Evolutionary conservation across 2,329 filamentous ascomycete genomes (phyloP), one percentile per base, ranked within the genome.

Genomic region (Lizonia empirigonia): DNA sequence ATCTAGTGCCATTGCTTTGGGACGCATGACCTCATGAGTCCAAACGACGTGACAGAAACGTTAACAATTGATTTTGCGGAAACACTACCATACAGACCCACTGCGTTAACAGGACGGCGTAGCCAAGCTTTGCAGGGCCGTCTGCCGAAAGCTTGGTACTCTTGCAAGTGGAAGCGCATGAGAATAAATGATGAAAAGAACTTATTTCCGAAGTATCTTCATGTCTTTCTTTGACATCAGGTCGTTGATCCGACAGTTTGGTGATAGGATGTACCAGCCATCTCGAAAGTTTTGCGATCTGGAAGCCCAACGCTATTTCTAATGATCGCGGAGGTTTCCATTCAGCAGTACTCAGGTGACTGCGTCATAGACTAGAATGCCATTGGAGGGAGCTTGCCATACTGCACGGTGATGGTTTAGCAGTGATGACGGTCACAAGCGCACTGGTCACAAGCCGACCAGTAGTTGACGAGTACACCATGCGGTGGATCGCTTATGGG

Each of bases 11-110:
- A 18, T 16, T 12, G 19, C 24, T 34, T 42, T 19, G 20, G 18
- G 5, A 15, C 6, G 8, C 10, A 52, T 52, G 49, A 52, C 30
- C 37, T 52, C 49, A 52, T 52, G 26, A 47, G 33, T 42, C 29
- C 33, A 44, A n/a, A 18, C 22, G 15, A 47, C 4, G 8, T 27
- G 22, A 52, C 33, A n/a, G 18, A 44, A 29, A 33, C 26, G 38
- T 20, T 44, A 29, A n/a, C 42, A 38, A 37, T 9, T 24, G 9
- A 15, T 18, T 19, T 9, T 16, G 13, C 32, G 13, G 23, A 24
- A 23, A 19, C 20, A 15, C 5, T 24, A 15, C 5, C 19, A 30
- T 10, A 18, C 32, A 29, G 36, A 44, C 44, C 42, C 33, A 10
- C 33, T 33, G 36, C n/a, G 10, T 19, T 9, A 10, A 26, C 10